These are phyloP conservation scores for Monosporozyma servazzii DNA, from an alignment of 805 yeast species.

Conservation along the genomic window DNA sequence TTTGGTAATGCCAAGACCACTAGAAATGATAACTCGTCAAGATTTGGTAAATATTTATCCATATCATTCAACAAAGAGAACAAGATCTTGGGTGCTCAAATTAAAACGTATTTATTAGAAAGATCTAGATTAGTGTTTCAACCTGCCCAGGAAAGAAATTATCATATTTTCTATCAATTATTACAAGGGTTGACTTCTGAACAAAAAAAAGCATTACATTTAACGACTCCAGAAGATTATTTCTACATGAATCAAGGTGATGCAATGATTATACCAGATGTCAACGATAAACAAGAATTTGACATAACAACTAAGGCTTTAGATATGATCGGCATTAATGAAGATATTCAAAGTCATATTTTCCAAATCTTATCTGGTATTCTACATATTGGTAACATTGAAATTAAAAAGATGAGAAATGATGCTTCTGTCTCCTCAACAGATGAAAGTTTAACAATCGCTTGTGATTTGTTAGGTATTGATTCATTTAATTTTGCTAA, in stretches of 20 bases:
- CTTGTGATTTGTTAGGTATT: constrained; percentile 77
- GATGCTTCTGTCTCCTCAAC: constrained; percentile 65
- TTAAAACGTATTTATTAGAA: constrained; percentile 85
- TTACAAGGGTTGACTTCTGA: constrained; percentile 56
- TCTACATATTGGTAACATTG: constrained; percentile 87
- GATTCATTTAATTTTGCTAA: constrained; percentile 68
- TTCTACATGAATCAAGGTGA: constrained; percentile 88
- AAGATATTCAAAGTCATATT: constrained; percentile 52
- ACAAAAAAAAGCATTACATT: constrained; percentile 48
- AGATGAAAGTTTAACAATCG: constrained; percentile 76
- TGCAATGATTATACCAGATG: constrained; percentile 54
- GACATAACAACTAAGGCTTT: constrained; percentile 67
- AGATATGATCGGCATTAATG: constrained; percentile 61
- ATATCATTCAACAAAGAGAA: constrained; percentile 68
- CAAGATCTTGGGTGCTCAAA: constrained; percentile 88
- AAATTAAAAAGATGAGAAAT: constrained; percentile 73
- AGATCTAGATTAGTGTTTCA: constrained; percentile 92
- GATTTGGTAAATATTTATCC: constrained; percentile 91
- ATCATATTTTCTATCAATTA: constrained; percentile 89
- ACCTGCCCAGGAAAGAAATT: constrained; percentile 80
- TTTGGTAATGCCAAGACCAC: constrained; percentile 94
- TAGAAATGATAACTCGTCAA: constrained; percentile 86
- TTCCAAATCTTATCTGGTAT: constrained; percentile 80
- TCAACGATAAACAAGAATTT: constrained; percentile 78
- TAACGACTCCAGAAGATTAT: constrained; percentile 59